Evolutionary conservation across 371 early-diverging fungal genomes (phyloP), one percentile per base, ranked within the genome.

Genomic region (Coemansia sp.): DNA sequence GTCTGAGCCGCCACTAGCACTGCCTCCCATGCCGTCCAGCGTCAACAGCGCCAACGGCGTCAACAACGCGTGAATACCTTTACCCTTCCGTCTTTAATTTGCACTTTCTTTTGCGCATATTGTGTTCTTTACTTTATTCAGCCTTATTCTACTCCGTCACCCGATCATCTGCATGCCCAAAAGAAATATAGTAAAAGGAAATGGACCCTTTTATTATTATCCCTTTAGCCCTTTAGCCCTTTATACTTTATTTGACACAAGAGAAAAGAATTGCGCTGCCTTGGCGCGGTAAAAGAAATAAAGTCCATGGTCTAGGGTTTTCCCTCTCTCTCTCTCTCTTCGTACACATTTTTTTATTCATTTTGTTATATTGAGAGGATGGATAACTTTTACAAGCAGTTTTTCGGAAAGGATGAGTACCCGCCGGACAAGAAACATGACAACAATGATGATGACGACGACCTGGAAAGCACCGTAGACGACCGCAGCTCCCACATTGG

Each of bases 1-100:
- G 54, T 11, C 58, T 12, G 57, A 60, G 54, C 61, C 60, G 54
- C 63, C 21, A 26, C 61, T 64, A 23, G 24, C 32, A 17, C 46
- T 64, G 59, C 65, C 65, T 12, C 61, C 65, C 23, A 40, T 44
- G 58, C 60, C 65, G 3, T 26, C 65, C 19, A 46, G 46, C 29
- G 21, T 58, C 19, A 64, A 64, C n/a, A 59, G 65, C 29, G 58
- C 24, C 19, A 44, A 44, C 32, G 8, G 15, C 11, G 44, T n/a
- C 58, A 12, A 23, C 29, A 28, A 28, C 15, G 29, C 55, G 26
- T 26, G n/a, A 51, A 51, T 51, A 51, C 17, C 17, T 19, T 23
- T 51, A 17, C 23, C 51, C 19, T 51, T 51, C 51, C 19, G 21
- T 51, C 51, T 51, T 23, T 51, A 17, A 21, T 23, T 17, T 23